Evolutionary conservation across 345 rosid species (phyloP).

Genomic region (Hibiscus mutabilis): DNA sequence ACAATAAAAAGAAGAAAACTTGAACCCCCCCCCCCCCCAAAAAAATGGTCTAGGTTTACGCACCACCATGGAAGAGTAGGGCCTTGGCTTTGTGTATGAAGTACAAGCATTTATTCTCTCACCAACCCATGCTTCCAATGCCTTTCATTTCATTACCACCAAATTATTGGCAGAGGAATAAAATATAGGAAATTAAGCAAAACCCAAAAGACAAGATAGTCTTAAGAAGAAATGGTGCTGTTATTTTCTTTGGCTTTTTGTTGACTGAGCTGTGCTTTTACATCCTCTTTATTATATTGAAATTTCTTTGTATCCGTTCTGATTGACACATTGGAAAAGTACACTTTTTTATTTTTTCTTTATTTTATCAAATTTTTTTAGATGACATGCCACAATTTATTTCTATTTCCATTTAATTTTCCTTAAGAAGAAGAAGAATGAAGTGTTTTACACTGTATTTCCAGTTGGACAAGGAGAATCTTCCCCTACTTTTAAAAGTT

Average conservation of each 20-base stretch:
- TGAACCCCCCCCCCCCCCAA: neutral
- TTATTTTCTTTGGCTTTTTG: constrained; percentile 9
- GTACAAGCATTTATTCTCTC: constrained; percentile 41
- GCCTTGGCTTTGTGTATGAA: constrained; percentile 13
- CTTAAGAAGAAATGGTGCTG: neutral
- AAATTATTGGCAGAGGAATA: constrained; percentile 16
- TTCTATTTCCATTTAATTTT: neutral
- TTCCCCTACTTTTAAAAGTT: neutral
- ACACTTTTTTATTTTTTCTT: neutral
- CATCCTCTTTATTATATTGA: constrained; percentile 2
- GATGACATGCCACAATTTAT: neutral
- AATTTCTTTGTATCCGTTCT: constrained; percentile 26
- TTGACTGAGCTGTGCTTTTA: constrained; percentile 20
- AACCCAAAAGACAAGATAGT: neutral
- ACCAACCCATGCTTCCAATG: constrained; percentile 26
- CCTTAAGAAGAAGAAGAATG: neutral
- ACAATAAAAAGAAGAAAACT: neutral
- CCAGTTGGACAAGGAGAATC: constrained; percentile 15
- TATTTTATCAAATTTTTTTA: neutral
- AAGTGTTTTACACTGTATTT: neutral
- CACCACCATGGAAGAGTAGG: constrained; percentile 9
- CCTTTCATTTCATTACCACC: constrained; percentile 18
- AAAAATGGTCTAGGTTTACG: constrained; percentile 18
- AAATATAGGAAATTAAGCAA: neutral
- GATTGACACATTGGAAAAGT: constrained; percentile 16